Evolutionary conservation across 352 stramenopile genomes (phyloP).

Genomic region (Blastocystis sp.): DNA sequence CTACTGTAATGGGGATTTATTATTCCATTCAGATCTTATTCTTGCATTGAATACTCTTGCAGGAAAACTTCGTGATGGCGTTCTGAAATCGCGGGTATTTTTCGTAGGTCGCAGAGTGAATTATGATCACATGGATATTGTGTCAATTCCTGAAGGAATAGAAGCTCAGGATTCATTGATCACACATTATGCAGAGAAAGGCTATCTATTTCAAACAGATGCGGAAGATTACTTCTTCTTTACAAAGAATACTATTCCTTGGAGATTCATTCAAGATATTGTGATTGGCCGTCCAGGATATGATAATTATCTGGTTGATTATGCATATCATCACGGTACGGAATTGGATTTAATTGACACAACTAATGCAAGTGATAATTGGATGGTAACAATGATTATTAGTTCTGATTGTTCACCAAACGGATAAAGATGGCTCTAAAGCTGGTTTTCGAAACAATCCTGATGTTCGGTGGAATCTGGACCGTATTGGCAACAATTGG

Average conservation of each 20-base stretch:
- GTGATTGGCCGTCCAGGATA: constrained; percentile 62
- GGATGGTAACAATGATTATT: neutral
- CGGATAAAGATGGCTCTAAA: constrained; percentile 50
- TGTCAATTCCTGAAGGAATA: neutral
- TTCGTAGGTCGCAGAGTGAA: constrained; percentile 44
- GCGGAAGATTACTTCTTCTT: constrained; percentile 69
- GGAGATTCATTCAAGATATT: constrained; percentile 23
- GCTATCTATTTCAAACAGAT: constrained; percentile 64
- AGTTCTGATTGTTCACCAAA: constrained; percentile 67
- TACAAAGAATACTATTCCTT: constrained; percentile 20
- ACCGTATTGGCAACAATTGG: constrained; percentile 43
- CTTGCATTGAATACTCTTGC: neutral
- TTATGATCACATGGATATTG: neutral
- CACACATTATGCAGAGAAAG: neutral
- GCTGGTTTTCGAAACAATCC: constrained; percentile 57
- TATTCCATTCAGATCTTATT: constrained; percentile 56
- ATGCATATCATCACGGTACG: constrained; percentile 1
- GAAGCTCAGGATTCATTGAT: neutral
- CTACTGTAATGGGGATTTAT: constrained; percentile 66
- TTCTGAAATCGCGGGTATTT: constrained; percentile 11
- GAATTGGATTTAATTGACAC: constrained; percentile 48
- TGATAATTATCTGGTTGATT: constrained; percentile 69
- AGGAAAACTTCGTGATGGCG: neutral
- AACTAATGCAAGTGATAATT: constrained; percentile 20
- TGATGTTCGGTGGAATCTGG: constrained; percentile 49